These are phyloP conservation scores for Loxodes magnus DNA, from an alignment of 73 alveolate genomes.

Conservation along the genomic window DNA sequence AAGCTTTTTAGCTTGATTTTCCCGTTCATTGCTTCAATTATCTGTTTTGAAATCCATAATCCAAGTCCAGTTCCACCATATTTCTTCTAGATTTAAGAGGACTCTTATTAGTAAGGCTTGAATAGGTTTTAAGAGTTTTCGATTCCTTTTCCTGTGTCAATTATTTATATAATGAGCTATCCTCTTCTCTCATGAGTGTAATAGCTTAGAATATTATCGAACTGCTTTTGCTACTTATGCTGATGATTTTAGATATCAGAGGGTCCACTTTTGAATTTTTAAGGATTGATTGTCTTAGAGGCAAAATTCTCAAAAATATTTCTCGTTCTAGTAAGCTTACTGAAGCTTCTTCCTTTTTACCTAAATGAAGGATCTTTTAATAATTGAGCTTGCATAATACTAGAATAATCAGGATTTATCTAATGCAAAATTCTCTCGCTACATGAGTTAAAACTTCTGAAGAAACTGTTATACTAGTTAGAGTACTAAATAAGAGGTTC, in stretches of 20 bases:
- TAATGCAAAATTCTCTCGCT: neutral
- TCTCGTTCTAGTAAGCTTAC: neutral
- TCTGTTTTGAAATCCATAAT: slow-evolving; percentile 11
- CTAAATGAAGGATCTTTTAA: neutral
- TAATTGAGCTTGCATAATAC: neutral
- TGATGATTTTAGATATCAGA: too few relatives aligned
- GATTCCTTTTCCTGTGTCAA: slow-evolving; percentile 11
- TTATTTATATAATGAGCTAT: neutral
- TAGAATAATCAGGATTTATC: neutral
- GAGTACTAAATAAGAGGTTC: neutral
- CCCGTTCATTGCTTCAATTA: too few relatives aligned
- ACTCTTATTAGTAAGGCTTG: slow-evolving; percentile 14
- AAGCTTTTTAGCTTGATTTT: too few relatives aligned
- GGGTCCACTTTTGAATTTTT: neutral
- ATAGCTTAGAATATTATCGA: too few relatives aligned
- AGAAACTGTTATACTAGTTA: neutral
- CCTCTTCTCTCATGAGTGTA: neutral
- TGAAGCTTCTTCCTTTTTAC: too few relatives aligned
- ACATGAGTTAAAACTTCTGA: neutral
- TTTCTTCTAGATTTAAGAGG: slow-evolving; percentile 4
- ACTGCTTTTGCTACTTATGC: too few relatives aligned
- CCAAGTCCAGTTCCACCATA: slow-evolving; percentile 19
- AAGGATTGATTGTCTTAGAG: neutral
- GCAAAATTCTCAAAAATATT: neutral
- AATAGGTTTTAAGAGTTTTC: slow-evolving; percentile 7